A percentile compares a stretch with the other conserved stretches of the same genome.
phyloP scores from a whole-genome alignment of 83 land plant species.

The Larix sibirica region DNA sequence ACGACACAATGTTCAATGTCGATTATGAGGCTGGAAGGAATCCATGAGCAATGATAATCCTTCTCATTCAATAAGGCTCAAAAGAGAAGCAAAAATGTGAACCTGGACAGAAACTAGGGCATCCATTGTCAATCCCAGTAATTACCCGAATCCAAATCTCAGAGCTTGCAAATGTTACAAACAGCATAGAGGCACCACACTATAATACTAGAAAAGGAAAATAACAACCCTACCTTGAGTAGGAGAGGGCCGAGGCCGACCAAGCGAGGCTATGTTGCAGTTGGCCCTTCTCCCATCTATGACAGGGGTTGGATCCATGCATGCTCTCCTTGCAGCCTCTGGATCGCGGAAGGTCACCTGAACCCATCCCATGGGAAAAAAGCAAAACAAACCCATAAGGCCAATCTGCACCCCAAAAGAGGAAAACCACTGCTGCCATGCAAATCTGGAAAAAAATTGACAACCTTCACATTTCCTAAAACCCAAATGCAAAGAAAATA shows the following conservation, averaged over 20 bases:
- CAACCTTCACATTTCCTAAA: background rate
- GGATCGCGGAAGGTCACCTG: slow-evolving; percentile 42
- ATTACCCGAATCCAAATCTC: too few relatives aligned
- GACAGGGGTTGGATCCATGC: slow-evolving; percentile 28
- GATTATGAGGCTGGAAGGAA: background rate
- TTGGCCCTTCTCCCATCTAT: slow-evolving; percentile 30
- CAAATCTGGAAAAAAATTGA: background rate
- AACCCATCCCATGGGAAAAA: background rate
- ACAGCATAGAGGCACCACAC: too few relatives aligned
- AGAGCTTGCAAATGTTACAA: too few relatives aligned
- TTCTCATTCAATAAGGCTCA: background rate
- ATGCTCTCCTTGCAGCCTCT: slow-evolving; percentile 30
- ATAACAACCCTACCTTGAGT: slow-evolving; percentile 9
- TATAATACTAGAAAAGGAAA: background rate
- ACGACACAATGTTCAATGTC: background rate
- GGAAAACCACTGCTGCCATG: too few relatives aligned
- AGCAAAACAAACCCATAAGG: background rate
- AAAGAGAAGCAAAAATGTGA: background rate
- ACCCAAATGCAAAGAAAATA: background rate
- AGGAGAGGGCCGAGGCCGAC: slow-evolving; percentile 21
- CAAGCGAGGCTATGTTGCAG: slow-evolving; percentile 30
- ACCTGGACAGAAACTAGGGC: background rate
- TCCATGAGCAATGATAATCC: too few relatives aligned
- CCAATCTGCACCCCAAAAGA: background rate
- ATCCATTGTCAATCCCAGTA: background rate